Base-by-base conservation (phyloP, 2,329 filamentous ascomycete species). In the Arthroderma sp. region DNA sequence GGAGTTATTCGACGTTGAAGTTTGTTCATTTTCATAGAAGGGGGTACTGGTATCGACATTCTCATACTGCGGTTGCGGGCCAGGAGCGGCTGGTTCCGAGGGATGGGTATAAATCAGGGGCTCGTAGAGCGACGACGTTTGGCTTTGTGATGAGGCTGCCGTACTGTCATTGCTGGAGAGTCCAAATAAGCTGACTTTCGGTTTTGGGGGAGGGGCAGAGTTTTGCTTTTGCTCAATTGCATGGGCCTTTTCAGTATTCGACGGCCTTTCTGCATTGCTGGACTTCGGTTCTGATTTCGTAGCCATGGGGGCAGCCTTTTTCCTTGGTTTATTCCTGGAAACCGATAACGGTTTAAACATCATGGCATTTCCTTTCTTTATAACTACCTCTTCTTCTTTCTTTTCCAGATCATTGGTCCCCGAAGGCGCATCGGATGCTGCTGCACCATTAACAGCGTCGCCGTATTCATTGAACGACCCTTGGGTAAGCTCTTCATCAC, bases 331-430 rank as follows among this genome's bases (percentile, higher is more conserved):
- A 50, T 82, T 86, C 49, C 85, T 75, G 10, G 80, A 77, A 9
- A 95, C 87, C 1, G 88, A 94, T 33, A 95, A 69, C 3, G 89
- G 89, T 58, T 81, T 83, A 63, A 96, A 95, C 77, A 86, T 84
- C 62, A 88, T 77, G 8, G 86, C 78, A 54, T 88, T 91, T 15
- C 83, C 84, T 55, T 78, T 77, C 55, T 77, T 71, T 36, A 73
- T 73, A 8, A 68, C 68, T 1, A 36, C 43, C 22, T 59, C 53
- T 33, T 63, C 57, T n/a, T 59, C 59, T 36, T 49, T 51, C 30
- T 42, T 46, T 40, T 50, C 37, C 27, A 42, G 52, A 22, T 53
- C 46, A 42, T 56, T 56, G 30, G 55, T 56, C 5, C 57, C 49
- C 33, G 55, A 51, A 5, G 58, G 54, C 29, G 60, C 32, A 48